phyloP scores from a whole-genome alignment of 192 early-diverging fungal genomes.

The Radiomyces spectabilis region DNA sequence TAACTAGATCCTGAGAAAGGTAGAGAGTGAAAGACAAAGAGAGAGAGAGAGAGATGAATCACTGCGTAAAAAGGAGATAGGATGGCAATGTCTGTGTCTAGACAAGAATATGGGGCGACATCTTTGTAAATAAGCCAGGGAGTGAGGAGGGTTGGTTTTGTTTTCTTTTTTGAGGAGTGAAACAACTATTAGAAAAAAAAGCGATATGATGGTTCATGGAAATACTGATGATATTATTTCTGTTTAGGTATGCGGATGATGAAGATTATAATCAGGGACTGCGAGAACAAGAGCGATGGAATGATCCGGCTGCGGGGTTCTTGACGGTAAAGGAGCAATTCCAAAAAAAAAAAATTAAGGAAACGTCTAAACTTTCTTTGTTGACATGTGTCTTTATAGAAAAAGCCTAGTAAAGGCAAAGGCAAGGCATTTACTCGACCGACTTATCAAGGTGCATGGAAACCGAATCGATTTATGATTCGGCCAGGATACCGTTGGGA shows the following conservation, averaged over 20 bases:
- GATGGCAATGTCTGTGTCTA: too few species aligned
- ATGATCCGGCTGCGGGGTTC: constrained; percentile 56
- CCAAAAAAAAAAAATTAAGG: neutral
- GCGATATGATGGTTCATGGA: too few species aligned
- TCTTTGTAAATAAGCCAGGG: too few species aligned
- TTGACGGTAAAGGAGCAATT: constrained; percentile 28
- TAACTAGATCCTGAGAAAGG: neutral
- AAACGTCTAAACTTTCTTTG: constrained; percentile 3
- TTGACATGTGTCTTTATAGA: constrained; percentile 1
- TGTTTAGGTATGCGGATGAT: constrained; percentile 50
- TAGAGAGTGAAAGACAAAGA: neutral
- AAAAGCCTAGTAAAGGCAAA: constrained; percentile 31
- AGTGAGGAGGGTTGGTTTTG: too few species aligned
- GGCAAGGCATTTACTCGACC: constrained; percentile 29
- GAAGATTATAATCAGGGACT: constrained; percentile 54
- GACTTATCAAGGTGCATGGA: constrained; percentile 52
- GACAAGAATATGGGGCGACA: too few species aligned
- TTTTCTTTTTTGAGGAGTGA: too few species aligned
- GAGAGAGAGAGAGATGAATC: too few species aligned
- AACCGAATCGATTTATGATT: constrained; percentile 59
- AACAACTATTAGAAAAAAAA: too few species aligned
- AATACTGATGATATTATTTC: neutral
- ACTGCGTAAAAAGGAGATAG: too few species aligned
- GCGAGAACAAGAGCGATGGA: constrained; percentile 50
- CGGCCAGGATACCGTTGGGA: constrained; percentile 63